These are phyloP conservation scores for Tuber melanosporum DNA, from an alignment of 495 filamentous ascomycete species.

Conservation along the genomic window DNA sequence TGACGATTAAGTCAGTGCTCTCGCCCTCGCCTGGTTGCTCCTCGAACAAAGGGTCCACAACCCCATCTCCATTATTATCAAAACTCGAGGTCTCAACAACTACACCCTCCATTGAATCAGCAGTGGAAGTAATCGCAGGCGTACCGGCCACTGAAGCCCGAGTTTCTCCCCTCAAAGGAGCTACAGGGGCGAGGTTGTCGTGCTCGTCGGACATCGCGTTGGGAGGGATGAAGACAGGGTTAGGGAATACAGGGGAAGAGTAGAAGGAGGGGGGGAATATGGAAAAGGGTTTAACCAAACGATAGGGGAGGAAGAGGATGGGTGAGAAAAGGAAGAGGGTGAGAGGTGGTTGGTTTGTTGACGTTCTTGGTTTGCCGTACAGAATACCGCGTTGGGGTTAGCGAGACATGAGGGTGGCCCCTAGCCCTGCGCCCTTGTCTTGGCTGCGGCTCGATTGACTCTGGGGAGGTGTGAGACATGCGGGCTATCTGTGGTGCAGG, in stretches of 20 bases:
- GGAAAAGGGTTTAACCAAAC: not conserved
- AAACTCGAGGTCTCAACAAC: not conserved
- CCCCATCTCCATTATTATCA: constrained; percentile 2
- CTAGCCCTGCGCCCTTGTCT: not conserved
- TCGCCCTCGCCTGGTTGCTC: not conserved
- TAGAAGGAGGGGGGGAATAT: not conserved
- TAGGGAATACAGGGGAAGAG: not conserved
- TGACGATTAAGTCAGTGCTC: not conserved
- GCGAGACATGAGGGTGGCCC: not conserved
- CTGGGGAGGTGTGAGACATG: not conserved
- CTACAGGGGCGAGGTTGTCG: not conserved
- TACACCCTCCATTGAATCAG: not conserved
- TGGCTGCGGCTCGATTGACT: not conserved
- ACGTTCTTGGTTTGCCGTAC: not conserved
- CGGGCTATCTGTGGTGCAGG: not conserved
- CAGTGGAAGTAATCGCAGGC: not conserved
- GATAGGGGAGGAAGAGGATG: constrained; percentile 1
- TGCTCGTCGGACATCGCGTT: not conserved
- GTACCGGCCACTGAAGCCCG: not conserved
- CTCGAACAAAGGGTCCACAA: constrained; percentile 3
- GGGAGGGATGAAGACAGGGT: not conserved
- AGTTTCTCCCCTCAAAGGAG: not conserved
- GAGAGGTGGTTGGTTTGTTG: constrained; percentile 4
- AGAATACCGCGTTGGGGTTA: not conserved
- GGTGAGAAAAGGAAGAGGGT: not conserved